These are phyloP conservation scores for Cornus suecica DNA, from an alignment of 148 eudicot species.

Conservation along the genomic window DNA sequence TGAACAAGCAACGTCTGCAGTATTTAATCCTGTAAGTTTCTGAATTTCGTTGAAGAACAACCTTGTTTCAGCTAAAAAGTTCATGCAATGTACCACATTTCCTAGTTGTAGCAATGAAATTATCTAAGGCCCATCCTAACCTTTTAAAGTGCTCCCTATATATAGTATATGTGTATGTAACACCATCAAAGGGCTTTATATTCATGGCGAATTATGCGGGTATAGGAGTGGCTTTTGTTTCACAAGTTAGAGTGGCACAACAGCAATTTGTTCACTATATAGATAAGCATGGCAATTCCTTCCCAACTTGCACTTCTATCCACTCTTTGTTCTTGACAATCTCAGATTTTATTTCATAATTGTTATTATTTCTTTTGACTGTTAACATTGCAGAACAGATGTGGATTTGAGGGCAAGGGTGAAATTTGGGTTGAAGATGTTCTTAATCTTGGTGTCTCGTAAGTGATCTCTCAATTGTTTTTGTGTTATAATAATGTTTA, in stretches of 20 bases:
- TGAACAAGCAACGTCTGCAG: slow-evolving; percentile 56
- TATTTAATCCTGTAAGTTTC: slow-evolving; percentile 79
- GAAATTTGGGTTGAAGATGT: slow-evolving; percentile 93
- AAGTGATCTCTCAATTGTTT: slow-evolving; percentile 49
- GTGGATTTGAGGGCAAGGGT: slow-evolving; percentile 95
- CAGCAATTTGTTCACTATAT: background rate
- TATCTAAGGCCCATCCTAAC: background rate
- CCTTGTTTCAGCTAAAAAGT: slow-evolving; percentile 1
- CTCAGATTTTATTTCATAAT: too few relatives aligned
- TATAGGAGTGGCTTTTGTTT: background rate
- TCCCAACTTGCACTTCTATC: background rate
- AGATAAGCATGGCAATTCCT: background rate
- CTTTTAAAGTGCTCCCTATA: background rate
- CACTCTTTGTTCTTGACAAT: too few relatives aligned
- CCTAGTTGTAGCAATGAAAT: background rate
- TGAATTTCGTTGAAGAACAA: background rate
- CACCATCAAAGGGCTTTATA: background rate
- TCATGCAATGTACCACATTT: background rate
- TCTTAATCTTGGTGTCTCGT: slow-evolving; percentile 96
- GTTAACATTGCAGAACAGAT: slow-evolving; percentile 67
- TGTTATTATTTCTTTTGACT: too few relatives aligned
- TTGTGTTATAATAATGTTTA: too few relatives aligned
- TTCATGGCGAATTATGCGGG: background rate
- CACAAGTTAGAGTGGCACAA: background rate
- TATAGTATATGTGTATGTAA: too few relatives aligned